These are phyloP conservation scores for Pleurotus eryngii DNA, from an alignment of 768 basidiomycete genomes.

Conservation along the genomic window DNA sequence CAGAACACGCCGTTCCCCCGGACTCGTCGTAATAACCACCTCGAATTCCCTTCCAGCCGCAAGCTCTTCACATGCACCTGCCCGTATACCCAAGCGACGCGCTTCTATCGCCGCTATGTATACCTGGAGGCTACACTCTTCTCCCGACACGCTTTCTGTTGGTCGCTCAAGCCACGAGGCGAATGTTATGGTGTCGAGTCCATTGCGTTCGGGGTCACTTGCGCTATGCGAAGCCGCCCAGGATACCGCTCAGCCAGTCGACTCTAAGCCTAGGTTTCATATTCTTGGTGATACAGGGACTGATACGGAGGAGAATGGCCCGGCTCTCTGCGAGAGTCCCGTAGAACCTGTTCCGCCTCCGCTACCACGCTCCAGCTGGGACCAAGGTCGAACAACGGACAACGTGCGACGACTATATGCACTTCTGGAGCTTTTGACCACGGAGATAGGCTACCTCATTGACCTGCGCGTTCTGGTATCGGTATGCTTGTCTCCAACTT, in stretches of 20 bases:
- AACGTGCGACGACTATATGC: conserved; percentile 61
- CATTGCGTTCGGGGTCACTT: not conserved
- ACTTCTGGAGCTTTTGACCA: conserved; percentile 78
- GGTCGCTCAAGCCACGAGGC: not conserved
- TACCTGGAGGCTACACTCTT: conserved; percentile 5
- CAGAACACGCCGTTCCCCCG: conserved; percentile 26
- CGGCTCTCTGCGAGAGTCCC: conserved; percentile 1
- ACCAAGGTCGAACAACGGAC: conserved; percentile 40
- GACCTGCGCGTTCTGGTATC: conserved; percentile 77
- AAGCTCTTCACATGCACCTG: conserved; percentile 26
- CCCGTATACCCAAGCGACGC: conserved; percentile 31
- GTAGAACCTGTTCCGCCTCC: conserved; percentile 22
- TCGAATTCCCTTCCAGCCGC: conserved; percentile 49
- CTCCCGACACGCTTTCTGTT: not conserved
- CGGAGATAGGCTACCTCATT: conserved; percentile 78
- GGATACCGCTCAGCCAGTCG: conserved; percentile 8
- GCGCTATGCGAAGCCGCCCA: conserved; percentile 1
- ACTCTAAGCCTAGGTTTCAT: conserved; percentile 26
- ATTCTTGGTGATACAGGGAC: conserved; percentile 23
- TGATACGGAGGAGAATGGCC: conserved; percentile 26
- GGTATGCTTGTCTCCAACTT: conserved; percentile 35
- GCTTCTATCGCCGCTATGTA: conserved; percentile 39
- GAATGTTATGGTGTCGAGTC: not conserved
- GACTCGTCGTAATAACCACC: conserved; percentile 28
- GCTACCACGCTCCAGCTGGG: conserved; percentile 1